Base-by-base conservation (phyloP, 148 eudicot species). In the Chenopodium album region DNA sequence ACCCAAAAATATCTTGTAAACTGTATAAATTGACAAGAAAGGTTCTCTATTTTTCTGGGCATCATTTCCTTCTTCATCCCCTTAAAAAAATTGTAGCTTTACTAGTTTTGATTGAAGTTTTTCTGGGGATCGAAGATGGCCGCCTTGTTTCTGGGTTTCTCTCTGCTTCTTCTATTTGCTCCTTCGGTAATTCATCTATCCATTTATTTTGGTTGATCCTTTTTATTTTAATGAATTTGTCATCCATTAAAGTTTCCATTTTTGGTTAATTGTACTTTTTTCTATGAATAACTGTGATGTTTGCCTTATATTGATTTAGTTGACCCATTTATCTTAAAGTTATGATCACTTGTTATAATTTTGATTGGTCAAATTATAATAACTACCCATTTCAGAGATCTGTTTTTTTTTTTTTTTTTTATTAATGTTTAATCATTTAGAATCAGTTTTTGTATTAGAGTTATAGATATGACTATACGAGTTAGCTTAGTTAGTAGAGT, bases 181-280 rank as follows among this genome's bases (percentile, higher is more conserved):
- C 17, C 83, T 72, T 65, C 80, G 86, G 86, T 84, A 77, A 63
- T 76, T 76, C 26, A 69, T 76, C 76, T 79, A 41, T 52, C 78
- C 29, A 1, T 76, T 16, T 54, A 29, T 52, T 63, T 10, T 56
- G 4, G 20, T 73, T 31, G 0, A 26, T 67, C 37, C 59, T 20
- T 37, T 20, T 29, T 29, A 79, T 50, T 65, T 32, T 10, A 41
- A 13, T 73, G 46, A 79, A 26, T 64, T 68, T 6, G 26, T 75
- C 4, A 13, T 62, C 31, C 14, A 59, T 73, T 29, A 28, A 17
- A 20, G 0, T 67, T 22, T 66, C 50, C 79, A 37, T 9, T 28
- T 16, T 46, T 79, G 2, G 7, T 41, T n/a, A 28, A 20, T 52
- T 52, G 26, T 9, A 22, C 16, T 56, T 78, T 12, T 79, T 16